Conservation (phyloP, 306 rosid species). For the Dalbergia cultrata region DNA sequence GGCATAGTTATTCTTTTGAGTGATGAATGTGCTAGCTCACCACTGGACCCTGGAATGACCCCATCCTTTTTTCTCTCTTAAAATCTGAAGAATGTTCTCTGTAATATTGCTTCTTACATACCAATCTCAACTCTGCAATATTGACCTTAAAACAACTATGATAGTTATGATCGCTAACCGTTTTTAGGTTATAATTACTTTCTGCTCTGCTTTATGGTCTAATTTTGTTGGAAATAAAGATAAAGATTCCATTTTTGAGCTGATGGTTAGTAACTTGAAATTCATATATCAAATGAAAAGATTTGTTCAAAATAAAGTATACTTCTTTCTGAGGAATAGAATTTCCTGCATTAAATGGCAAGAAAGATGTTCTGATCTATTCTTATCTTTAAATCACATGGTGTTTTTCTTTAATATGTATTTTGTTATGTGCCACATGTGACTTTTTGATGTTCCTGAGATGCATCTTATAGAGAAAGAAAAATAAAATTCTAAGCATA, state of each 20-base stretch:
- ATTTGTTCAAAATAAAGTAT: neutral
- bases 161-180: neutral
- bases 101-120: neutral
- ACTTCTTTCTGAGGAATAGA: neutral
- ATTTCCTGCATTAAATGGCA: constrained; percentile 24
- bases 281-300: neutral
- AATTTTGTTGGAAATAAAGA: neutral
- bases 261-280: neutral
- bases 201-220: neutral
- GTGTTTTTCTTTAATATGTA: constrained; percentile 24
- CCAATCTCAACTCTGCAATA: neutral
- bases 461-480: neutral
- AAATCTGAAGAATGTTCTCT: neutral
- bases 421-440: constrained; percentile 16
- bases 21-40: constrained; percentile 17
- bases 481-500: neutral
- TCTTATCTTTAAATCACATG: constrained; percentile 8
- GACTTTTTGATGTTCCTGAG: constrained; percentile 10
- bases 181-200: constrained; percentile 1
- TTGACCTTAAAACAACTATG: too few relatives aligned
- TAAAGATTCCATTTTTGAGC: neutral
- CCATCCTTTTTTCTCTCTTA: neutral
- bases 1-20: neutral
- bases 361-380: neutral
- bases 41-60: constrained; percentile 17